These are phyloP conservation scores for Yamadazyma laniorum DNA, from an alignment of 805 yeast species.

Conservation along the genomic window DNA sequence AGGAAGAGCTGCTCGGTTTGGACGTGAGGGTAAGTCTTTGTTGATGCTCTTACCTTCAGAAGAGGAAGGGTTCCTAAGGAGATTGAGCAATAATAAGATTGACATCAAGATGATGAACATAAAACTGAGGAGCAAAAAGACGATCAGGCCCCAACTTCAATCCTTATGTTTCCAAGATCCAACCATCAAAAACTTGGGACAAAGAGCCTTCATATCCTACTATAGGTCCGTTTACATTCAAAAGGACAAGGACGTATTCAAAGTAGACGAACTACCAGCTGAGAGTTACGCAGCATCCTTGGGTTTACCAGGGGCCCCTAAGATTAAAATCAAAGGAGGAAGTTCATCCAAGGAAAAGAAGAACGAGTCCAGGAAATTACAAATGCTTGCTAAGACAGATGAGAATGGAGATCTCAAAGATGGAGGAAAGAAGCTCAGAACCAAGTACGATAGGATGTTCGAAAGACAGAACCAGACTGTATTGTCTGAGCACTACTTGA, in stretches of 20 bases:
- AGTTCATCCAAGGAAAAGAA: conserved; percentile 67
- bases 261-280: conserved; percentile 69
- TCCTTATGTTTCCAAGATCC: conserved; percentile 90
- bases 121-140: conserved; percentile 67
- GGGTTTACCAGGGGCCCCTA: conserved; percentile 96
- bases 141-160: conserved; percentile 81
- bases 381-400: conserved; percentile 49
- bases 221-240: conserved; percentile 82
- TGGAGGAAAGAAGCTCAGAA: conserved; percentile 53
- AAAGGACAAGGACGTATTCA: conserved; percentile 82
- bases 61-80: conserved; percentile 68
- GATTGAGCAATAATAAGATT: conserved; percentile 61
- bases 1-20: conserved; percentile 87
- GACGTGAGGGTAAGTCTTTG: conserved; percentile 77
- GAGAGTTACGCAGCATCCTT: conserved; percentile 84
- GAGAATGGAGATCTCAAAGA: conserved; percentile 58
- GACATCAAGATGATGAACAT: conserved; percentile 72
- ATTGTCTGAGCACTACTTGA: conserved; percentile 81
- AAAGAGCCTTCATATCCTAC: conserved; percentile 92
- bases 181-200: conserved; percentile 87
- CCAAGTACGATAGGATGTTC: conserved; percentile 94
- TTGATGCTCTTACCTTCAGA: conserved; percentile 83
- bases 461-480: conserved; percentile 92
- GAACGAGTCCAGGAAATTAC: conserved; percentile 73
- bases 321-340: conserved; percentile 66